phyloP scores from a whole-genome alignment of 306 rosid genomes.

The barrel medic (Medicago truncatula) region DNA sequence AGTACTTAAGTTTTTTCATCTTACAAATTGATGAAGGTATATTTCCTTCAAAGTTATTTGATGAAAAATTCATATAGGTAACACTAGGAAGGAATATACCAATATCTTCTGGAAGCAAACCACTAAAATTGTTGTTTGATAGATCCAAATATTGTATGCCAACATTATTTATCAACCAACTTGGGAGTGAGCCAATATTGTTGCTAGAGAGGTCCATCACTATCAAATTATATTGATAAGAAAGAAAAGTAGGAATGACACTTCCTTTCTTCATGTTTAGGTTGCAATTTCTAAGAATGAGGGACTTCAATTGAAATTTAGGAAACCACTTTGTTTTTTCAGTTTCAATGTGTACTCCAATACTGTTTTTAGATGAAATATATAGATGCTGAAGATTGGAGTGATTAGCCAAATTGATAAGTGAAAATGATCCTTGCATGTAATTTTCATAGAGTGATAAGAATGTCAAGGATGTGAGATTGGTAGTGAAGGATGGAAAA shows the following conservation, averaged over 20 bases:
- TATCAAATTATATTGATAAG: conserved; percentile 20
- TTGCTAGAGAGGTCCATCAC: conserved; percentile 25
- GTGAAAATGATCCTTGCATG: conserved; percentile 38
- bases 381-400: conserved; percentile 23
- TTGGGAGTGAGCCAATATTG: conserved; percentile 40
- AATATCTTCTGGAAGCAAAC: conserved; percentile 34
- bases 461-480: conserved; percentile 1
- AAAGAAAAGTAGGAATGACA: conserved; percentile 42
- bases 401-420: conserved; percentile 39
- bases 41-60: conserved; percentile 35
- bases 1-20: rapidly evolving
- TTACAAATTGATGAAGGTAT: conserved; percentile 39
- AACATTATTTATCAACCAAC: background rate
- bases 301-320: too few relatives aligned
- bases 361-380: background rate
- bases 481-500: conserved; percentile 12
- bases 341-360: too few relatives aligned
- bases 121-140: conserved; percentile 34
- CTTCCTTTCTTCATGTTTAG: too few relatives aligned
- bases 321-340: too few relatives aligned
- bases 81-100: conserved; percentile 27
- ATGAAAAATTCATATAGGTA: background rate
- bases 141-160: too few relatives aligned
- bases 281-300: too few relatives aligned
- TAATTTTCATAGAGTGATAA: conserved; percentile 15